Evolutionary conservation across 306 rosid species (phyloP).

Genomic region (Hylodesmum podocarpum): DNA sequence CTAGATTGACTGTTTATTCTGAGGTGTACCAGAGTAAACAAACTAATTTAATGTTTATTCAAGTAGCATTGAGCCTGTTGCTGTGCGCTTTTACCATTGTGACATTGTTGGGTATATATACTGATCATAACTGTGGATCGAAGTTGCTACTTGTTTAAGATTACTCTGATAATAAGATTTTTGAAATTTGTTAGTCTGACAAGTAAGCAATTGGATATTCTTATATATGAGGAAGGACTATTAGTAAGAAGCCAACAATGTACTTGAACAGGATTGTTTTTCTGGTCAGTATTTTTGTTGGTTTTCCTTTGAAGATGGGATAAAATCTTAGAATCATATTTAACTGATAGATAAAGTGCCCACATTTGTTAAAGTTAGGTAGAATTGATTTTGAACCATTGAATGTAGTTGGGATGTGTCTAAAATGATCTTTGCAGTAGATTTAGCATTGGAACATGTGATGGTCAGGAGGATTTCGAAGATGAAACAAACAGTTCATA

Average conservation of each 20-base stretch:
- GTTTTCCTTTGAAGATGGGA: constrained; percentile 6
- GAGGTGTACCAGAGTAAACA: background rate
- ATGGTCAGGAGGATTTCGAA: background rate
- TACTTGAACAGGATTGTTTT: constrained; percentile 12
- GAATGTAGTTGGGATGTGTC: background rate
- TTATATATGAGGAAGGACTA: constrained; percentile 8
- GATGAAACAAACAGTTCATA: background rate
- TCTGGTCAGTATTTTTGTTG: constrained; percentile 9
- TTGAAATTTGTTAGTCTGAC: constrained; percentile 20
- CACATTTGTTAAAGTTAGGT: background rate
- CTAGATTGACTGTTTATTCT: constrained; percentile 6
- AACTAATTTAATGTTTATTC: background rate
- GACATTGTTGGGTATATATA: constrained; percentile 18
- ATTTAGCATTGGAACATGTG: background rate
- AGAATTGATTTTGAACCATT: background rate
- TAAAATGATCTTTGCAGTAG: background rate
- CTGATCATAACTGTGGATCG: background rate
- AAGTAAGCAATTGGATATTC: constrained; percentile 6
- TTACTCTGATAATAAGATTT: constrained; percentile 3
- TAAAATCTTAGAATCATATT: constrained; percentile 9
- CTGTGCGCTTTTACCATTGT: constrained; percentile 10
- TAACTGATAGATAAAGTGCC: background rate
- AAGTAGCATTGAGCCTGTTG: constrained; percentile 8
- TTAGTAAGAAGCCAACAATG: background rate
- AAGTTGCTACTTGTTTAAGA: constrained; percentile 16